Evolutionary conservation across 78 protist genomes (phyloP), one percentile per base, ranked within the genome.

Genomic region (Dictyostelium brefeldianum): DNA sequence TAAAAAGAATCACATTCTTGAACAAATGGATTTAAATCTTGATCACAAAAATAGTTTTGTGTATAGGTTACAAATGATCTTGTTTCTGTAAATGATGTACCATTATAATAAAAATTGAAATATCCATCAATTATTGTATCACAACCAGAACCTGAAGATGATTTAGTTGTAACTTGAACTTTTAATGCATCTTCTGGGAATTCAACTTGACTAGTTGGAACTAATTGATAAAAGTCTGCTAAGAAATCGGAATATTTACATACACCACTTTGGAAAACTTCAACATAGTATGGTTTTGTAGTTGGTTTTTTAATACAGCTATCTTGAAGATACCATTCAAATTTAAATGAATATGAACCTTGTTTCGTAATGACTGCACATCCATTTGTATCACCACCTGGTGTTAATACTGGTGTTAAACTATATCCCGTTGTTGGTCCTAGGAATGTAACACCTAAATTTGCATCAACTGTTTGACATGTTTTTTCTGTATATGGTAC

Each of bases 251-350:
- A 57, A 27, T 57, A 57, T 57, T 7, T n/a, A 57, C 67, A 57
- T 57, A 9, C 22, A 4, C 65, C 65, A 56, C 7, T 56, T 56
- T 56, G 65, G n/a, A 17, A 57, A 8, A 8, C 14, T 57, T 57
- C 67, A 57, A n/a, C n/a, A 20, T 14, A 6, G n/a, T 20, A 6
- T 9, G 67, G 67, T n/a, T n/a, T n/a, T n/a, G n/a, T n/a, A n/a
- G n/a, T n/a, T n/a, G n/a, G n/a, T n/a, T n/a, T n/a, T n/a, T n/a
- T n/a, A n/a, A n/a, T n/a, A n/a, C n/a, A n/a, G n/a, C n/a, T n/a
- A n/a, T n/a, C n/a, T n/a, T n/a, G n/a, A n/a, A n/a, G n/a, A n/a
- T 57, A 57, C 67, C 67, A 57, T 57, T 57, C 31, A 57, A 57
- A 22, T 22, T 57, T 18, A n/a, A 57, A n/a, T 57, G 31, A n/a